phyloP scores from a whole-genome alignment of 139 green algal genomes.

The Axilococcus clingmanii region DNA sequence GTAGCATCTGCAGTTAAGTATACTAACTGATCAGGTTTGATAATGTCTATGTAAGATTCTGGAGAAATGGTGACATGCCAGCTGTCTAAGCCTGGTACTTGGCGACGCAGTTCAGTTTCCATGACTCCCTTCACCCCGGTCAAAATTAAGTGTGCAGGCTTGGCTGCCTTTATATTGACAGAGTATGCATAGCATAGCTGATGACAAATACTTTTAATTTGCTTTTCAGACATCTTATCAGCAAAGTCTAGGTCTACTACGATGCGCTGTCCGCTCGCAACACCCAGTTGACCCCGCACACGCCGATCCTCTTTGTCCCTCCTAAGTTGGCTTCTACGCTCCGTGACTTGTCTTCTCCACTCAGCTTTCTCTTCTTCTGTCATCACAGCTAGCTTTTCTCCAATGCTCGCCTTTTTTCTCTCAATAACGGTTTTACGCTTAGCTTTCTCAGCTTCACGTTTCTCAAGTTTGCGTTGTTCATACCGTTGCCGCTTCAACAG shows the following conservation, averaged over 20 bases:
- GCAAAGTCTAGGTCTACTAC: conserved; percentile 68
- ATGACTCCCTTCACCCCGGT: conserved; percentile 35
- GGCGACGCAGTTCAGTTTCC: conserved; percentile 5
- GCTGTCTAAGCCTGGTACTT: conserved; percentile 31
- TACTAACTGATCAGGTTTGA: conserved; percentile 43
- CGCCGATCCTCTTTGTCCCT: too few relatives aligned
- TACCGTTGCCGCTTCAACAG: too few relatives aligned
- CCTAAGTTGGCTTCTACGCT: too few relatives aligned
- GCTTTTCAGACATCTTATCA: conserved; percentile 45
- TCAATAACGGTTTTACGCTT: too few relatives aligned
- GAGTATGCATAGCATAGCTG: conserved; percentile 64
- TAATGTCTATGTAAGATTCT: conserved; percentile 34
- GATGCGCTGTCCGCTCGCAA: conserved; percentile 45
- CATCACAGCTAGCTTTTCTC: too few relatives aligned
- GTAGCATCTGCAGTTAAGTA: conserved; percentile 75
- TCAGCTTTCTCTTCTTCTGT: too few relatives aligned
- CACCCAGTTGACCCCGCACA: too few relatives aligned
- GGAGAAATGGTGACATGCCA: conserved; percentile 37
- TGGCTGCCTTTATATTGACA: conserved; percentile 26
- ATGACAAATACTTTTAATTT: conserved; percentile 46
- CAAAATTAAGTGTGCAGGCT: conserved; percentile 41
- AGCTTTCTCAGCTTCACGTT: too few relatives aligned
- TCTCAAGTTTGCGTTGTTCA: too few relatives aligned
- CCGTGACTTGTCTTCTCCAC: too few relatives aligned
- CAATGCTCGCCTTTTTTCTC: too few relatives aligned